These are phyloP conservation scores for Phytophthora ohioensis DNA, from an alignment of 352 stramenopile species.

Conservation along the genomic window DNA sequence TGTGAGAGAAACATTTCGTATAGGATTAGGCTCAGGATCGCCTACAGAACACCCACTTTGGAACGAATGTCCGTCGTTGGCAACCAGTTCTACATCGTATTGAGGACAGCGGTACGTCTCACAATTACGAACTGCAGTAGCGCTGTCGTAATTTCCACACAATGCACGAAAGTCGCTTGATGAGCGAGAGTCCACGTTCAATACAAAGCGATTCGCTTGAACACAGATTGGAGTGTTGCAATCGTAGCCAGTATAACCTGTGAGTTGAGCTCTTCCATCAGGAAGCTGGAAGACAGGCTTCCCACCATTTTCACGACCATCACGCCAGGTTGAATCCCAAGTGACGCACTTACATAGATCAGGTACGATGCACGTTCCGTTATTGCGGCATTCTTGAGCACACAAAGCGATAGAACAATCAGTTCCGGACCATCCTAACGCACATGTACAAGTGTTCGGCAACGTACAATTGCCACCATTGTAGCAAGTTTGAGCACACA, in stretches of 20 bases:
- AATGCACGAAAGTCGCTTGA: conserved; percentile 57
- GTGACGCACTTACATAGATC: conserved; percentile 91
- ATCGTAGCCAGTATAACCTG: conserved; percentile 96
- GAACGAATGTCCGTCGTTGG: conserved; percentile 94
- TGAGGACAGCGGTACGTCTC: conserved; percentile 79
- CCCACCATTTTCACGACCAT: conserved; percentile 90
- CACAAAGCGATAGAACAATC: conserved; percentile 93
- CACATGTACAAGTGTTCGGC: conserved; percentile 92
- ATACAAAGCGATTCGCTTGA: conserved; percentile 89
- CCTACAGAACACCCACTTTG: conserved; percentile 93
- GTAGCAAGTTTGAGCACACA: conserved; percentile 76
- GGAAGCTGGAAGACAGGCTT: conserved; percentile 93
- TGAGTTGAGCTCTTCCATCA: conserved; percentile 90
- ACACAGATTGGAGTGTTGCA: conserved; percentile 97
- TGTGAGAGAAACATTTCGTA: conserved; percentile 38
- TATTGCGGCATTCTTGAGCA: conserved; percentile 93
- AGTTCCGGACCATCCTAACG: conserved; percentile 89
- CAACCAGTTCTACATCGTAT: conserved; percentile 87
- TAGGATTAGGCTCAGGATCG: conserved; percentile 64
- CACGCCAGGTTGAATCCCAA: conserved; percentile 92
- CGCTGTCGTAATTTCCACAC: conserved; percentile 64
- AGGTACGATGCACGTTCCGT: conserved; percentile 68
- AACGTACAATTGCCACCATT: conserved; percentile 94
- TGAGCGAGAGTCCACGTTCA: conserved; percentile 74
- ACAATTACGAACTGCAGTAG: conserved; percentile 44